phyloP scores from a whole-genome alignment of 2,329 filamentous ascomycete genomes.

The Ophiostoma fasciatum region DNA sequence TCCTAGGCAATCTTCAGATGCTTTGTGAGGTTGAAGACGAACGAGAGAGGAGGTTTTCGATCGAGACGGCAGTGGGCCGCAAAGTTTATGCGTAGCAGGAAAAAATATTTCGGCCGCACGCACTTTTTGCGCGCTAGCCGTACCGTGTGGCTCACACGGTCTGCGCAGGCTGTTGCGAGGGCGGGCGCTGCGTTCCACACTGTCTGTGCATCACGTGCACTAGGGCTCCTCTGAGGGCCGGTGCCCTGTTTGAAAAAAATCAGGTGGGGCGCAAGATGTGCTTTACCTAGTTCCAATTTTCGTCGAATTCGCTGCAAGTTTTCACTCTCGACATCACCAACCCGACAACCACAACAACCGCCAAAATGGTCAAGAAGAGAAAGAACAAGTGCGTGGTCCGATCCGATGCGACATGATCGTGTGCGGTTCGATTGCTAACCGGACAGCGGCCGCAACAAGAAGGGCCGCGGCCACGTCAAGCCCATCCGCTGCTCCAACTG shows the following conservation, averaged over 20 bases:
- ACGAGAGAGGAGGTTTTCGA: constrained; percentile 2
- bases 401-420: constrained; percentile 38
- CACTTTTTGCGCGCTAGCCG: background rate
- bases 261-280: background rate
- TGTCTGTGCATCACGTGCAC: constrained; percentile 6
- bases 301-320: no score
- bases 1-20: constrained; percentile 16
- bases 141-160: background rate
- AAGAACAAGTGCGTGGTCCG: constrained; percentile 35
- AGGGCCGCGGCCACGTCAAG: constrained; percentile 99
- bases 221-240: constrained; percentile 6
- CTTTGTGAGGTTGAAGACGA: constrained; percentile 8
- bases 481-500: constrained; percentile 73
- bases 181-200: background rate
- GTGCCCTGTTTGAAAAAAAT: constrained; percentile 3
- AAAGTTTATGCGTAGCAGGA: background rate
- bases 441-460: constrained; percentile 93
- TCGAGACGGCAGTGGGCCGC: background rate
- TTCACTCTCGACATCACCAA: no score
- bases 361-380: constrained; percentile 18
- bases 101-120: no score
- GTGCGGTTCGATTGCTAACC: constrained; percentile 1
- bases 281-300: no score
- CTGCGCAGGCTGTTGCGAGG: background rate
- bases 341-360: constrained; percentile 7